Conservation (phyloP, 2,329 filamentous ascomycete genomes). For the Colletotrichum truncatum region DNA sequence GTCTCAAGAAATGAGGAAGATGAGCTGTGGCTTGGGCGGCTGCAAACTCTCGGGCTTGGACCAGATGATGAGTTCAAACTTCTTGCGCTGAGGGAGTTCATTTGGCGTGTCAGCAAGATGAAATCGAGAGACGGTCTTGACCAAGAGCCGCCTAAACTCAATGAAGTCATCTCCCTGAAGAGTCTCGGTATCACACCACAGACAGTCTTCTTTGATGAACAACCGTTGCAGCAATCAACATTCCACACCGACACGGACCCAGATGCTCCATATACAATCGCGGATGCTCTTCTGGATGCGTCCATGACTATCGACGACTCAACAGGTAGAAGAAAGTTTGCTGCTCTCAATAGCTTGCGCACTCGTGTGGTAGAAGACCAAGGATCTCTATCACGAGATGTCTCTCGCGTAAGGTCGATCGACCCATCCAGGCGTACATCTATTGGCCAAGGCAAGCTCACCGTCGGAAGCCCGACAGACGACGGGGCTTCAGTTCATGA, state of each 20-base stretch:
- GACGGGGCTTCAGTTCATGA: constrained; percentile 49
- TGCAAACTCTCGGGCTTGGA: constrained; percentile 84
- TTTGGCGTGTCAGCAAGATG: constrained; percentile 84
- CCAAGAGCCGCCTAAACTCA: constrained; percentile 58
- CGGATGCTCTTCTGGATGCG: constrained; percentile 90
- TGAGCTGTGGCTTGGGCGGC: constrained; percentile 87
- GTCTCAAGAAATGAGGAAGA: constrained; percentile 88
- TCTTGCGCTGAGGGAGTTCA: constrained; percentile 85
- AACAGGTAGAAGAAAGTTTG: constrained; percentile 60
- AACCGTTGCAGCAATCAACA: constrained; percentile 57
- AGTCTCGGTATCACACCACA: constrained; percentile 82
- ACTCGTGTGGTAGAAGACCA: constrained; percentile 36
- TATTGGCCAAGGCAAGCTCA: constrained; percentile 35
- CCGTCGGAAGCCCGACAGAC: constrained; percentile 38
- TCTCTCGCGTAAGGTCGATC: constrained; percentile 43
- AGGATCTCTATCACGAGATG: constrained; percentile 34
- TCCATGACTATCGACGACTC: constrained; percentile 86
- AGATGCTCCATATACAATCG: constrained; percentile 76
- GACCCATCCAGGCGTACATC: constrained; percentile 49
- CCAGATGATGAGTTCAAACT: constrained; percentile 91
- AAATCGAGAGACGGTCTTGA: constrained; percentile 63
- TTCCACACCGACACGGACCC: constrained; percentile 44
- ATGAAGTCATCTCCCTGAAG: constrained; percentile 78
- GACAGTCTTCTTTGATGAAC: constrained; percentile 92
- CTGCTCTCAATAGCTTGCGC: constrained; percentile 53